These are phyloP conservation scores for Colletotrichum cereale DNA, from an alignment of 2,329 filamentous ascomycete genomes.

Conservation along the genomic window DNA sequence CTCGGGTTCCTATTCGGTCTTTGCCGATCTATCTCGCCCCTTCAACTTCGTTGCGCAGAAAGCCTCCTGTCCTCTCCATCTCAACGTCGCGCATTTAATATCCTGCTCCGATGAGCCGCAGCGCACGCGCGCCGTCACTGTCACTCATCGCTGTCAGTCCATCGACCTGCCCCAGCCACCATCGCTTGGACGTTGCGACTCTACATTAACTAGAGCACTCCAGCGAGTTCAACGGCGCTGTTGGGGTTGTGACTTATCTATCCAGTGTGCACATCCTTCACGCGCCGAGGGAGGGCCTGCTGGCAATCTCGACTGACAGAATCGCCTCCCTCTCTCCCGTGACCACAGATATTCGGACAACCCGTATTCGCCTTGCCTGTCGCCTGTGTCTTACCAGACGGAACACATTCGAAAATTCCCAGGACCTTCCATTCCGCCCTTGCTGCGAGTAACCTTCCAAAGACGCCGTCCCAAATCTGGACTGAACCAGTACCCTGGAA, in stretches of 20 bases:
- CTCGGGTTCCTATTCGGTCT: slow-evolving; percentile 5
- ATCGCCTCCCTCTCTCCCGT: slow-evolving; percentile 4
- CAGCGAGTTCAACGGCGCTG: slow-evolving; percentile 15
- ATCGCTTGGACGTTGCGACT: slow-evolving; percentile 28
- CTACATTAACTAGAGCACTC: slow-evolving; percentile 18
- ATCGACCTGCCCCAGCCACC: slow-evolving; percentile 34
- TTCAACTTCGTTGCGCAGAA: not conserved
- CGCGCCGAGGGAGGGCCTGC: slow-evolving; percentile 13
- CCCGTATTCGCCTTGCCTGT: slow-evolving; percentile 1
- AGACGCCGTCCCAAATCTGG: slow-evolving; percentile 1
- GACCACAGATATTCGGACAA: slow-evolving; percentile 1
- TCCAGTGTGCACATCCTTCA: slow-evolving; percentile 15
- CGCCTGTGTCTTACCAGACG: not conserved
- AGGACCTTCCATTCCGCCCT: slow-evolving; percentile 8
- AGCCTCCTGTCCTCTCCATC: not conserved
- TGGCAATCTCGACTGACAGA: slow-evolving; percentile 5
- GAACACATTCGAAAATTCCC: not conserved
- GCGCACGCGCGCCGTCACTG: slow-evolving; percentile 14
- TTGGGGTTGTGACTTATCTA: slow-evolving; percentile 15
- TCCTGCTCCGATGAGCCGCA: slow-evolving; percentile 12
- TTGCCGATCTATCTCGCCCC: not conserved
- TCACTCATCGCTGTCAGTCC: slow-evolving; percentile 27
- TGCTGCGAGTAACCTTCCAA: slow-evolving; percentile 26
- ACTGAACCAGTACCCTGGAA: slow-evolving; percentile 19
- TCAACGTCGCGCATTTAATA: slow-evolving; percentile 7